phyloP scores from a whole-genome alignment of 148 eudicot genomes.

The Euryodendron excelsum region DNA sequence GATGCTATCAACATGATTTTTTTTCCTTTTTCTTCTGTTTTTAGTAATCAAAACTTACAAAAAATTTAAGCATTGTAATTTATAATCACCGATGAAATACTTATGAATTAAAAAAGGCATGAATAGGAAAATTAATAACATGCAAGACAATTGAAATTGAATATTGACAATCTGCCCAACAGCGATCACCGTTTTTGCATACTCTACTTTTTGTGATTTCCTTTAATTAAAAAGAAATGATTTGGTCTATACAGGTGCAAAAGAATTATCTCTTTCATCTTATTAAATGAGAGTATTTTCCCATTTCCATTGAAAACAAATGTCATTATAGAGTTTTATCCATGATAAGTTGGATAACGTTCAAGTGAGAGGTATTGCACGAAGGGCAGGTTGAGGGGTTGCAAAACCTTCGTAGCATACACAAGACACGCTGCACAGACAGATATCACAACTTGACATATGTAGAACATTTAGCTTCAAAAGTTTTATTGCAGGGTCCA shows the following conservation, averaged over 20 bases:
- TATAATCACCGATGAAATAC: not conserved
- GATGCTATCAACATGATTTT: not conserved
- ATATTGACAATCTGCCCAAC: not conserved
- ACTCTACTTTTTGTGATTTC: not conserved
- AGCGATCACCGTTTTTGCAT: not conserved
- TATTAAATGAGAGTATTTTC: not conserved
- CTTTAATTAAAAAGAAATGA: not conserved
- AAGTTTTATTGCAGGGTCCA: not conserved
- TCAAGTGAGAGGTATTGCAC: too few species aligned
- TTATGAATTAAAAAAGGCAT: not conserved
- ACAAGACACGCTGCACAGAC: not conserved
- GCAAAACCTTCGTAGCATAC: not conserved
- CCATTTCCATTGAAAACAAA: not conserved
- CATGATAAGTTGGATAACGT: not conserved
- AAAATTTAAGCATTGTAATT: not conserved
- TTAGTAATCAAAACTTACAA: not conserved
- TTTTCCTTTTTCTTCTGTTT: too few species aligned
- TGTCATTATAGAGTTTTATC: not conserved
- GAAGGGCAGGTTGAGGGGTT: not conserved
- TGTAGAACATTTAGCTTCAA: not conserved
- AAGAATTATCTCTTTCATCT: not conserved
- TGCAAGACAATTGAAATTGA: not conserved
- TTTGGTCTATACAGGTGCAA: not conserved
- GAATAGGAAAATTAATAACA: not conserved
- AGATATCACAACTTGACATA: not conserved